Percentiles rank a stretch among this genome's conserved stretches.
phyloP scores from a whole-genome alignment of 176 grass and related monocot genomes.

The Oryza glaberrima region DNA sequence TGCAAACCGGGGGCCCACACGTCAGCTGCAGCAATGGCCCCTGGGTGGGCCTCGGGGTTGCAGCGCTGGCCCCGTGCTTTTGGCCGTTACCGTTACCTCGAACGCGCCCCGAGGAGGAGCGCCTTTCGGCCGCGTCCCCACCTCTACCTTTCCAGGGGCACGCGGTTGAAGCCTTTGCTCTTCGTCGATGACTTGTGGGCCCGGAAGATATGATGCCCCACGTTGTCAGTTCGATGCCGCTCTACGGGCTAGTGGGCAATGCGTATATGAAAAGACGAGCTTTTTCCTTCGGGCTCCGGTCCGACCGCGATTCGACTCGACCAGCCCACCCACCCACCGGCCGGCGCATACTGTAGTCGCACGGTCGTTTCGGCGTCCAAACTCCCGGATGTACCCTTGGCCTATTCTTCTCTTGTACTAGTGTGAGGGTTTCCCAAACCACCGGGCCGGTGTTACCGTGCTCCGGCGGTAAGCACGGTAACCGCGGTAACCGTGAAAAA shows the following conservation, averaged over 20 bases:
- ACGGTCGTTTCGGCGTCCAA: neutral
- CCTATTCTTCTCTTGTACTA: neutral
- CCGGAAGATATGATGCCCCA: fast-evolving
- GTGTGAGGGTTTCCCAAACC: too few relatives aligned
- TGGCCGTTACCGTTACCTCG: slow-evolving; percentile 55
- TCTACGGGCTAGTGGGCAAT: neutral
- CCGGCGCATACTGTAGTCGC: neutral
- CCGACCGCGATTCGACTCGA: slow-evolving; percentile 39
- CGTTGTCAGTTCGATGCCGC: fast-evolving
- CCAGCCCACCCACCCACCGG: slow-evolving; percentile 9
- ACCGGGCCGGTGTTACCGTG: fast-evolving
- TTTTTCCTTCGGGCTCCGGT: neutral
- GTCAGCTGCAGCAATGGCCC: neutral
- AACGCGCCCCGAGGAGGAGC: slow-evolving; percentile 24
- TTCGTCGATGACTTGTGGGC: neutral
- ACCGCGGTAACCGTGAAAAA: too few relatives aligned
- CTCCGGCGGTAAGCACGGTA: too few relatives aligned
- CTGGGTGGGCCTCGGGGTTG: neutral
- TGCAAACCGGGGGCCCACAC: fast-evolving
- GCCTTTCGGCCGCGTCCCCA: slow-evolving; percentile 40
- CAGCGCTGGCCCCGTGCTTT: slow-evolving; percentile 20
- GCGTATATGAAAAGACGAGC: slow-evolving; percentile 6
- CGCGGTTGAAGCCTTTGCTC: too few relatives aligned
- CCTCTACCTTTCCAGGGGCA: neutral
- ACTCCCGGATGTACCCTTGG: slow-evolving; percentile 30